A percentile compares a stretch with the other conserved stretches of the same genome.
These are phyloP conservation scores for Sporothrix variecibatus DNA, from an alignment of 2,329 filamentous ascomycete species.

Conservation along the genomic window DNA sequence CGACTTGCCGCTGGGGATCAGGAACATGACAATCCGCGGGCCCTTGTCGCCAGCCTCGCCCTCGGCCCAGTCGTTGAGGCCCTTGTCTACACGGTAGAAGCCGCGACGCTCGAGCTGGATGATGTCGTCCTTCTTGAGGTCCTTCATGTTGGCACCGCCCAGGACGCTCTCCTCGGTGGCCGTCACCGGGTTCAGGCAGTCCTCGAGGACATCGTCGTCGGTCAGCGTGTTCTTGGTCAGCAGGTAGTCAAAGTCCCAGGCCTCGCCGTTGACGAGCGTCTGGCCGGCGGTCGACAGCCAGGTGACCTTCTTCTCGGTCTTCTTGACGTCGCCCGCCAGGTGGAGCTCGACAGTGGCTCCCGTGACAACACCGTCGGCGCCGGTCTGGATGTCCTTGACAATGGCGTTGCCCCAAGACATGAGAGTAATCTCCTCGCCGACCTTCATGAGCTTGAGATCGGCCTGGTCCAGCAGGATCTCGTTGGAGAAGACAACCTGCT, in stretches of 20 bases:
- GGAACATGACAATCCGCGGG: constrained; percentile 56
- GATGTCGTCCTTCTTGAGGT: constrained; percentile 83
- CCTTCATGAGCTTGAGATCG: constrained; percentile 77
- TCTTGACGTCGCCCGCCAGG: constrained; percentile 89
- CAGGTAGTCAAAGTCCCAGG: constrained; percentile 93
- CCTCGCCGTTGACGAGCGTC: constrained; percentile 76
- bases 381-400: constrained; percentile 65
- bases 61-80: constrained; percentile 51
- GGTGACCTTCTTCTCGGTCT: constrained; percentile 94
- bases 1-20: constrained; percentile 59
- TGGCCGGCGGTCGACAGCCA: constrained; percentile 81
- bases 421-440: constrained; percentile 88
- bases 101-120: constrained; percentile 94
- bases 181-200: constrained; percentile 77
- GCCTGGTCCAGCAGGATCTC: constrained; percentile 81
- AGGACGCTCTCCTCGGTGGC: constrained; percentile 72
- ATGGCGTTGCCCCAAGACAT: constrained; percentile 97
- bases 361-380: constrained; percentile 58
- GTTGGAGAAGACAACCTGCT: constrained; percentile 79
- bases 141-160: constrained; percentile 77
- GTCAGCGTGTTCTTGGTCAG: constrained; percentile 94
- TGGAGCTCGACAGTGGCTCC: constrained; percentile 81
- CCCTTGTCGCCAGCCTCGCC: constrained; percentile 52
- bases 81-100: constrained; percentile 83
- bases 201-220: constrained; percentile 81